Base-by-base conservation (phyloP, 2,329 filamentous ascomycete genomes). In the Aspergillus texensis region DNA sequence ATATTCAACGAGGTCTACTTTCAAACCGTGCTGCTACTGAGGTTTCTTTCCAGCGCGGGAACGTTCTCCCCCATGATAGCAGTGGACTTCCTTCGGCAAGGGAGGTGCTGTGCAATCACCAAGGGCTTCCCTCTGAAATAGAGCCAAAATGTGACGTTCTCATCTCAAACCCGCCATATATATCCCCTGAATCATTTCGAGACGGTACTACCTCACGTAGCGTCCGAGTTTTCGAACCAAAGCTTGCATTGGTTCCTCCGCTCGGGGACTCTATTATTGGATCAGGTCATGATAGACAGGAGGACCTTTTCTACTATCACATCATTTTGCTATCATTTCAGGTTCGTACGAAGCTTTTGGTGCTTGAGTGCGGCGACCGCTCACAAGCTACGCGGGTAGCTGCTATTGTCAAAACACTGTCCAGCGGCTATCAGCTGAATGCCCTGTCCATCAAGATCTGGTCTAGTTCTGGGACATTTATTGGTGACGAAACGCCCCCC, bases 141-240 rank as follows among this genome's bases (percentile, higher is more conserved):
- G 28, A 54, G 24, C 45, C 45, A 28, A 56, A 61, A 26, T 79
- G 78, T 72, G 89, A 96, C 65, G 79, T 98, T 4, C 78, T 99
- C 1, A 86, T 95, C 41, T 91, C 91, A 1, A 99, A 99, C 72
- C 95, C 95, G 19, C 95, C 95, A 0, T 98, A 98, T 75, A 89
- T 98, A 57, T 96, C 93, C 2, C 80, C 82, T 0, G 68, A 74
- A 4, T 86, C 85, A 9, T 93, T 91, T 71, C 78, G 64, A 6
- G 70, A 83, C 45, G 83, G 78, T 45, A 86, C 86, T 21, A 93
- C 90, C 1, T 82, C 84, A 1, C 86, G 88, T 30, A 94, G 91
- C 14, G 94, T 97, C 34, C 86, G 93, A 19, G 88, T 88, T 53
- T 93, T 88, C 74, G 95, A 99, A 78, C 95, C 95, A 4, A 86